Evolutionary conservation across 306 rosid species (phyloP).

Genomic region (Corylus heterophylla): DNA sequence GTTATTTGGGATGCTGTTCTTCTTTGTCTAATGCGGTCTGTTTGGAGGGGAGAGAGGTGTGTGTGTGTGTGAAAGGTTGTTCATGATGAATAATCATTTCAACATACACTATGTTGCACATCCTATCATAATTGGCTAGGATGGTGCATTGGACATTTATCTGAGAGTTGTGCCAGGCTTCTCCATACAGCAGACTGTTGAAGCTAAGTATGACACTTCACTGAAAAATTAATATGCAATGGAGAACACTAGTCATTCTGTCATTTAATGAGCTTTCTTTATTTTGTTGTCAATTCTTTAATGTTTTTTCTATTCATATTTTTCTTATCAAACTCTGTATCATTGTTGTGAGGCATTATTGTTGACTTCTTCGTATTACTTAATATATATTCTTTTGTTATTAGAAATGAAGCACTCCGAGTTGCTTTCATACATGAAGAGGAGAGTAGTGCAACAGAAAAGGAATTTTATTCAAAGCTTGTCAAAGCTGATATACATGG

Average conservation of each 20-base stretch:
- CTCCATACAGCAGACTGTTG: not conserved
- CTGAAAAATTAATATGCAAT: not conserved
- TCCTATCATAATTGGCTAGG: not conserved
- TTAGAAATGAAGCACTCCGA: constrained; percentile 96
- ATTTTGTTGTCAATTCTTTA: not conserved
- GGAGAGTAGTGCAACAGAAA: constrained; percentile 54
- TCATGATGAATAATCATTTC: not conserved
- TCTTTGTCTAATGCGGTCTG: no score
- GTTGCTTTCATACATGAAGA: constrained; percentile 95
- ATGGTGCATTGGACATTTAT: not conserved
- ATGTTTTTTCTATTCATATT: not conserved
- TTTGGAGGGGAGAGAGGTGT: no score
- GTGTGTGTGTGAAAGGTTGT: no score
- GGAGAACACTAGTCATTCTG: not conserved
- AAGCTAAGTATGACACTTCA: not conserved
- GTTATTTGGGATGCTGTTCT: not conserved
- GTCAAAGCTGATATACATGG: constrained; percentile 92
- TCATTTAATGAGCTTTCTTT: not conserved
- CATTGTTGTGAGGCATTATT: not conserved
- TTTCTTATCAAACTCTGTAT: not conserved
- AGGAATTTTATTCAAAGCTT: constrained; percentile 85
- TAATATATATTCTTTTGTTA: constrained; percentile 8
- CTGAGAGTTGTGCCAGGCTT: not conserved
- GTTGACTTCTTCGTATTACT: not conserved
- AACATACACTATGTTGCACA: not conserved